Percentiles rank a stretch among this genome's conserved stretches.
Evolutionary conservation across 2,329 filamentous ascomycete species (phyloP).

Genomic region (Elsinoe batatas): DNA sequence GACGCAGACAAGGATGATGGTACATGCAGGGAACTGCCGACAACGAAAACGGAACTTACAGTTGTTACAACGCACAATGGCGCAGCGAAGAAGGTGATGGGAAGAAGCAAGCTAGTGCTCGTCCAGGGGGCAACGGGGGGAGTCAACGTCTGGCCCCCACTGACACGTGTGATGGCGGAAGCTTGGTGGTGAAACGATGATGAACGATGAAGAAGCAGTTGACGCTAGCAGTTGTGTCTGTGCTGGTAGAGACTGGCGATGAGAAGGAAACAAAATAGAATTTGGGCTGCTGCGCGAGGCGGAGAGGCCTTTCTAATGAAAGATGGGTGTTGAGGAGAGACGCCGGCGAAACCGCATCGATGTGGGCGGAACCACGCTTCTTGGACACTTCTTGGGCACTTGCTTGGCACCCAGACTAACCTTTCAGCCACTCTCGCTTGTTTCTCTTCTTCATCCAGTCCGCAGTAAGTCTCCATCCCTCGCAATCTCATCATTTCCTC

Average conservation of each 20-base stretch:
- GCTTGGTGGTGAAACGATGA: neutral
- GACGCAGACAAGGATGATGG: neutral
- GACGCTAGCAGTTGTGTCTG: constrained; percentile 3
- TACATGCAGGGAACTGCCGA: neutral
- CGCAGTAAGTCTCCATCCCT: neutral
- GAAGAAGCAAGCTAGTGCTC: constrained; percentile 7
- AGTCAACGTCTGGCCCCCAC: constrained; percentile 9
- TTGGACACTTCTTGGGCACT: too few relatives aligned
- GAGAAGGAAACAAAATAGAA: neutral
- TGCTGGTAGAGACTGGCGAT: neutral
- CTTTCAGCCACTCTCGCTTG: neutral
- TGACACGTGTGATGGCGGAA: constrained; percentile 10
- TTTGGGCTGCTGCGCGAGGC: too few relatives aligned
- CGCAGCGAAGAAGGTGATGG: constrained; percentile 8
- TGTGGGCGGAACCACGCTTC: too few relatives aligned
- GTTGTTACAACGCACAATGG: constrained; percentile 12
- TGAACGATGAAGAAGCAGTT: neutral
- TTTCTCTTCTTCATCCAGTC: neutral
- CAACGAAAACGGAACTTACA: constrained; percentile 10
- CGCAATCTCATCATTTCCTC: neutral
- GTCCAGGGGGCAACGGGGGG: constrained; percentile 9
- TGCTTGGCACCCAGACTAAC: neutral
- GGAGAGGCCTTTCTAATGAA: neutral
- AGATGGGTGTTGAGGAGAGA: neutral
- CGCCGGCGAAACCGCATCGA: too few relatives aligned